Conservation (phyloP, 371 early-diverging fungal species). For the Catenaria anguillulae region DNA sequence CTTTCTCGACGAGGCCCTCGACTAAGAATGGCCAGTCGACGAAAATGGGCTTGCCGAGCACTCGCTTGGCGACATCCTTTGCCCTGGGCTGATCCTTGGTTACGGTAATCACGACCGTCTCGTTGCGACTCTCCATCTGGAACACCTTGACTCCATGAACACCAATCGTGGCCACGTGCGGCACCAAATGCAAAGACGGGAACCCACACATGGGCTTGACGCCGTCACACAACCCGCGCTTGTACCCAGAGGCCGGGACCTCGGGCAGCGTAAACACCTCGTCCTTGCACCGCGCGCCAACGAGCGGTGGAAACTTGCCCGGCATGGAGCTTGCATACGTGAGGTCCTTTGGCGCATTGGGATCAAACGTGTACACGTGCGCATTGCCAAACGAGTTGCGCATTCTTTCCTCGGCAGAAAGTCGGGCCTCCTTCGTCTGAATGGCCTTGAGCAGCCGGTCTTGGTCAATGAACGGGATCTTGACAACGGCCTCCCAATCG, state of each 20-base stretch:
- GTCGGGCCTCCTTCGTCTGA: constrained; percentile 18
- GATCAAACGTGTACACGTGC: constrained; percentile 15
- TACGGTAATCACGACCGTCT: constrained; percentile 60
- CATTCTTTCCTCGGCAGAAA: constrained; percentile 21
- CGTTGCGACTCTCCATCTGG: constrained; percentile 52
- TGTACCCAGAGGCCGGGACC: constrained; percentile 21
- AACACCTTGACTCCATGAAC: constrained; percentile 73
- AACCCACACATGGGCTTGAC: constrained; percentile 60
- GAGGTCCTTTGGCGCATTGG: constrained; percentile 9
- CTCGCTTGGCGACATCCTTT: constrained; percentile 24
- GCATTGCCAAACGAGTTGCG: constrained; percentile 24
- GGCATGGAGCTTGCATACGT: constrained; percentile 51
- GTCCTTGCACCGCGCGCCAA: constrained; percentile 29
- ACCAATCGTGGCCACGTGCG: constrained; percentile 45
- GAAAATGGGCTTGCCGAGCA: constrained; percentile 39
- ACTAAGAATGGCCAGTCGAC: constrained; percentile 69
- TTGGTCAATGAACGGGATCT: constrained; percentile 42
- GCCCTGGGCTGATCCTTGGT: constrained; percentile 26
- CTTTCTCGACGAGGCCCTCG: constrained; percentile 59
- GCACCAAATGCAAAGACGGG: constrained; percentile 68
- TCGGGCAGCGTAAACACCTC: constrained; percentile 39
- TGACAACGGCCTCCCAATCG: constrained; percentile 47
- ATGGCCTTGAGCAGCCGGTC: constrained; percentile 20
- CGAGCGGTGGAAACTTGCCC: constrained; percentile 45
- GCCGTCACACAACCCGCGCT: constrained; percentile 49